These are phyloP conservation scores for Actinidia arguta DNA, from an alignment of 179 eudicot species.

Conservation along the genomic window DNA sequence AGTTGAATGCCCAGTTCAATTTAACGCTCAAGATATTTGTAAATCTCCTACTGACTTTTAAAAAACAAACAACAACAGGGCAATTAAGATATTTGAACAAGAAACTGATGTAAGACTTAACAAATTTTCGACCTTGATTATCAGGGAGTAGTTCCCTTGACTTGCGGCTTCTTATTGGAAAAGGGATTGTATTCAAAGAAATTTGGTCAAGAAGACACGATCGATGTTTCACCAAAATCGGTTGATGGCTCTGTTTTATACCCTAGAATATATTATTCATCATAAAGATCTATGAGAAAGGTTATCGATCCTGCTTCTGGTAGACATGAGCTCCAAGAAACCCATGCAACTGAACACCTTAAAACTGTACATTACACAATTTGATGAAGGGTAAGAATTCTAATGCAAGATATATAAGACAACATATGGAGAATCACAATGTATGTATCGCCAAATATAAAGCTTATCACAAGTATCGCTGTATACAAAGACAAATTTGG, in stretches of 20 bases:
- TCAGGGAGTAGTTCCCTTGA: neutral
- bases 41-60: neutral
- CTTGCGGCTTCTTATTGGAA: neutral
- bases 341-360: neutral
- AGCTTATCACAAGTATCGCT: no score
- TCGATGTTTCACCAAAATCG: neutral
- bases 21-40: no score
- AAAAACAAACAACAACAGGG: neutral
- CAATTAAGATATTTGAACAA: neutral
- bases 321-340: neutral
- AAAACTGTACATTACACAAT: no score
- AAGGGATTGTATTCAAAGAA: neutral
- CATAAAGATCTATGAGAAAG: neutral
- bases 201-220: neutral
- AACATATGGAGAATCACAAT: no score
- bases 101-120: neutral
- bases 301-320: neutral
- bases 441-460: no score
- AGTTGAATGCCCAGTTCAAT: no score
- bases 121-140: neutral
- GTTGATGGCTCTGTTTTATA: neutral
- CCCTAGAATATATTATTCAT: neutral
- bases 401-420: no score
- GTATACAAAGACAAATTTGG: no score
- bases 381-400: neutral